A percentile compares a stretch with the other conserved stretches of the same genome.
phyloP scores from a whole-genome alignment of 352 stramenopile genomes.

The Blastocystis sp. region DNA sequence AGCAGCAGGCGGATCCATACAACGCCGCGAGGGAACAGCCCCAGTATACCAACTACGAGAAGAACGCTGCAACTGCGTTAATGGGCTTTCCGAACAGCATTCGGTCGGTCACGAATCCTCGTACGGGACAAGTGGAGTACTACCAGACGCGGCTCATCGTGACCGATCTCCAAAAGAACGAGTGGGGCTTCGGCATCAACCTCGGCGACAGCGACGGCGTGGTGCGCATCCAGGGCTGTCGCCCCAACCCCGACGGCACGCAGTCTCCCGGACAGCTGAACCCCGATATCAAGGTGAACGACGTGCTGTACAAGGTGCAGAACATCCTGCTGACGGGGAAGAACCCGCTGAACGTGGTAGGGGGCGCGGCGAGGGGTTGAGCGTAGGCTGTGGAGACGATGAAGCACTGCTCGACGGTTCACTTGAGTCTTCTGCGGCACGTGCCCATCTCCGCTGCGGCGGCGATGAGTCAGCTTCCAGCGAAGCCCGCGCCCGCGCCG shows the following conservation, averaged over 20 bases:
- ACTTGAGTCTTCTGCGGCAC: constrained; percentile 32
- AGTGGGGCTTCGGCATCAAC: constrained; percentile 66
- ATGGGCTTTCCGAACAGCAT: constrained; percentile 65
- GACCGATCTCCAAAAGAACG: constrained; percentile 41
- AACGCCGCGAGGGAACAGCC: neutral
- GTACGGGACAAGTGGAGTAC: constrained; percentile 27
- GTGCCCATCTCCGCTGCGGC: constrained; percentile 19
- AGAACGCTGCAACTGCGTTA: constrained; percentile 24
- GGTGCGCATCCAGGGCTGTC: constrained; percentile 60
- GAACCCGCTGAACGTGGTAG: constrained; percentile 43
- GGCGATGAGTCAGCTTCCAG: neutral
- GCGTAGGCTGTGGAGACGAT: constrained; percentile 64
- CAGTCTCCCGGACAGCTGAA: constrained; percentile 40
- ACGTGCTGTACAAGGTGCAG: constrained; percentile 69
- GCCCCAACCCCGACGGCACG: constrained; percentile 33
- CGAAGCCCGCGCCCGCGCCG: neutral
- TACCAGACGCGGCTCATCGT: constrained; percentile 49
- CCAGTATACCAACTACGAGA: neutral
- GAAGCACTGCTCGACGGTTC: constrained; percentile 21
- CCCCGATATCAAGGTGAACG: neutral
- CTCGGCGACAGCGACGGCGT: constrained; percentile 56
- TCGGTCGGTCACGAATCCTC: neutral
- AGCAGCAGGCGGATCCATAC: too few relatives aligned
- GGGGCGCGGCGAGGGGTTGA: neutral
- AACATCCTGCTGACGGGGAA: constrained; percentile 46